These are phyloP conservation scores for Tetradesmus obliquus DNA, from an alignment of 139 green algal genomes.

Conservation along the genomic window DNA sequence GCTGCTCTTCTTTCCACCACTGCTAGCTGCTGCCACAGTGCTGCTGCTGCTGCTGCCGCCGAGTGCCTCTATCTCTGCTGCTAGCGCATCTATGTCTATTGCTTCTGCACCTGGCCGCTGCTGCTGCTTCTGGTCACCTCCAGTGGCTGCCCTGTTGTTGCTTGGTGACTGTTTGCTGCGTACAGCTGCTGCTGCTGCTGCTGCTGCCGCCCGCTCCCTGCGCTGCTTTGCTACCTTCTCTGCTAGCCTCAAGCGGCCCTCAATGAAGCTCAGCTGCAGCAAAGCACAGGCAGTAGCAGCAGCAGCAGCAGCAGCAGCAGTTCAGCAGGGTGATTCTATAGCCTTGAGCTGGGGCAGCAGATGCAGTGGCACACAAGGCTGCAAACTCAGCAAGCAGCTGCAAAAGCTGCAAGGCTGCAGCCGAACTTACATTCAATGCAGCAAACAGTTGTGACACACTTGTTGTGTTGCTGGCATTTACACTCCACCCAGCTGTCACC, in stretches of 20 bases:
- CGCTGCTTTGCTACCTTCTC: neutral
- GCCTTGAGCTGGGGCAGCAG: too few relatives aligned
- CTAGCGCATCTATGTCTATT: constrained; percentile 24
- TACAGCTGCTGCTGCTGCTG: neutral
- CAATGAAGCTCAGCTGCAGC: constrained; percentile 4
- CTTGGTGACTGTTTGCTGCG: too few relatives aligned
- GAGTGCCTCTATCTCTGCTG: constrained; percentile 19
- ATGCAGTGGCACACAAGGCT: too few relatives aligned
- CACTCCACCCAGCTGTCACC: too few relatives aligned
- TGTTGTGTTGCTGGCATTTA: too few relatives aligned
- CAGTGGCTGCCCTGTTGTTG: neutral
- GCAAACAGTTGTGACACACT: too few relatives aligned
- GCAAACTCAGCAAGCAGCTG: too few relatives aligned
- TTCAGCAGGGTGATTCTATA: neutral
- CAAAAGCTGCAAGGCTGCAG: too few relatives aligned
- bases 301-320: neutral
- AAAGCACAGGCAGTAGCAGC: neutral
- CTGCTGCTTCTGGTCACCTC: neutral
- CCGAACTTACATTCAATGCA: too few relatives aligned
- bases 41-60: neutral
- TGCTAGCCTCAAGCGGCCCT: neutral
- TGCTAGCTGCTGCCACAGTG: neutral
- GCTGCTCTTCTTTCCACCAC: neutral
- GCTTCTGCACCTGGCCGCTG: neutral
- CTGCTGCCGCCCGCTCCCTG: neutral